Percentiles rank a stretch among this genome's conserved stretches.
phyloP scores from a whole-genome alignment of 495 filamentous ascomycete species.

The Aspergillus homomorphus region DNA sequence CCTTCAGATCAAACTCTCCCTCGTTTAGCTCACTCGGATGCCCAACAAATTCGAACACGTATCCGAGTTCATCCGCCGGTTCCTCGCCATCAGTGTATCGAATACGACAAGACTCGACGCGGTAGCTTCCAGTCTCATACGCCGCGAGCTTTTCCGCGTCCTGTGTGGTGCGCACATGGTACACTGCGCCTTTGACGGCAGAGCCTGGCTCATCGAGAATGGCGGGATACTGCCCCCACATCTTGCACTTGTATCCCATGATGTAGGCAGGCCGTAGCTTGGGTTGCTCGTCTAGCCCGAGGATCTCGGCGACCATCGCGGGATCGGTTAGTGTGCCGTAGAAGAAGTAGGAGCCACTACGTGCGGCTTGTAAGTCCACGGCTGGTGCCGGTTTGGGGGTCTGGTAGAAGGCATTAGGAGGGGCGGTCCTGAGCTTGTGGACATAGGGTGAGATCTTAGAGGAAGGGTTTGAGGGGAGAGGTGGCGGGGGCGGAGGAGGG shows the following conservation, averaged over 20 bases:
- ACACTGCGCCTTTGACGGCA: constrained; percentile 25
- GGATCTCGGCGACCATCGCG: constrained; percentile 15
- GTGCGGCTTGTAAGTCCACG: constrained; percentile 12
- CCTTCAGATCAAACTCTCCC: constrained; percentile 25
- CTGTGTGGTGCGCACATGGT: constrained; percentile 20
- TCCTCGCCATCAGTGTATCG: constrained; percentile 21
- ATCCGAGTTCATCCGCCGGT: constrained; percentile 17
- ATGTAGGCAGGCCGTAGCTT: constrained; percentile 17
- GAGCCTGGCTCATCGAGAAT: constrained; percentile 19
- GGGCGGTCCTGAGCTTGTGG: constrained; percentile 13
- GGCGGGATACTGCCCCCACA: constrained; percentile 32
- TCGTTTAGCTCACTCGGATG: constrained; percentile 24
- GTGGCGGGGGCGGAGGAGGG: constrained; percentile 13
- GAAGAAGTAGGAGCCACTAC: constrained; percentile 32
- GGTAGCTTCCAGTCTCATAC: constrained; percentile 32
- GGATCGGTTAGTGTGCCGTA: constrained; percentile 32
- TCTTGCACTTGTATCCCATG: constrained; percentile 18
- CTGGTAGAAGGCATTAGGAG: constrained; percentile 17
- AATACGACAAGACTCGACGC: constrained; percentile 19
- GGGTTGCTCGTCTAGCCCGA: constrained; percentile 17
- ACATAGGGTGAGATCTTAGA: constrained; percentile 17
- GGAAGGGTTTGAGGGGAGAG: constrained; percentile 11
- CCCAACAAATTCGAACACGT: constrained; percentile 31
- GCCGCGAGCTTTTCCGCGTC: constrained; percentile 24
- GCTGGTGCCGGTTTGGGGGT: constrained; percentile 7